Base-by-base conservation (phyloP, 2,329 filamentous ascomycete species). In the Fusarium buharicum region DNA sequence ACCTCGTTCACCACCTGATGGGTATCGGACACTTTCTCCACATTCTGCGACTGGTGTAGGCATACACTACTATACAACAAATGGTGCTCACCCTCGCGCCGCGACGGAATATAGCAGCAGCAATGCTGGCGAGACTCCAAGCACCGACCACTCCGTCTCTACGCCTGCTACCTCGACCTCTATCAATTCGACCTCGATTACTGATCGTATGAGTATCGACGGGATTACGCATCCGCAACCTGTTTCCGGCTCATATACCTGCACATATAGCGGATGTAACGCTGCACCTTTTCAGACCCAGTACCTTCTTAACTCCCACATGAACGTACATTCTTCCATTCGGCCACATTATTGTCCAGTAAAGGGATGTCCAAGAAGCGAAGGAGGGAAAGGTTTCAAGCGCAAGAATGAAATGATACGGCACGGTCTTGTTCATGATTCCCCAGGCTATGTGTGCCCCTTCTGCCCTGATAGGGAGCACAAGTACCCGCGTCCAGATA, bases 391-490 rank as follows among this genome's bases (percentile, higher is more conserved):
- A 64, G 88, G 88, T 0, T 90, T 90, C 74, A 90, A 90, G 74
- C 81, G 88, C 54, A 90, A 90, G 73, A 90, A 90, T 66, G 88
- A 90, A 72, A 89, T 90, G 87, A 90, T 90, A 41, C 78, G 87
- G 24, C 87, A 90, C 71, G 93, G 94, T 1, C 84, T 98, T 4
- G 95, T 98, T 4, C 95, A 99, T 72, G 90, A 93, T 65, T 96
- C 92, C 8, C 95, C 95, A 1, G 94, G 94, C 58, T 99, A 98
- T 71, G 88, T 97, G 27, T 99, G 95, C 75, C 95, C 95, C 0
- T 98, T 97, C 73, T 99, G 95, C 75, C 91, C 92, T 1, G 93
- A 97, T 71, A 85, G 93, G 66, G 93, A 97, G 74, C 94, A 97
- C 75, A 93, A 90, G 73, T 98, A 98, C 74, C 95, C 95, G 6